Conservation (phyloP, 768 basidiomycete species). For the Rhizopogon salebrosus region DNA sequence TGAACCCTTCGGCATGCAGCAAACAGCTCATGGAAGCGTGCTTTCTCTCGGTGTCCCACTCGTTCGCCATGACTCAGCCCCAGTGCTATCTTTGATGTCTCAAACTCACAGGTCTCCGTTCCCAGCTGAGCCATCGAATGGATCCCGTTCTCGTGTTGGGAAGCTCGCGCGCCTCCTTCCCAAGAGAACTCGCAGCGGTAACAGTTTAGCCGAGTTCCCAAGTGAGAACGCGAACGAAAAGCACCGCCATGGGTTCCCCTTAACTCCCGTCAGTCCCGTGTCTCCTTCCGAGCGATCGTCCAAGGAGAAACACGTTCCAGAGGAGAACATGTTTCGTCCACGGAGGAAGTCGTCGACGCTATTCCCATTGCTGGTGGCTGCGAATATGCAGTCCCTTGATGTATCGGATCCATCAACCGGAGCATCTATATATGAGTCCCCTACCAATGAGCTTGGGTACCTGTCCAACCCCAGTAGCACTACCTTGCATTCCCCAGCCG, state of each 20-base stretch:
- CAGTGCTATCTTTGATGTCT: conserved; percentile 20
- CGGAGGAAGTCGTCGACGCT: conserved; percentile 30
- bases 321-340: conserved; percentile 30
- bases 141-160: conserved; percentile 7
- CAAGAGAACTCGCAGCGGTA: conserved; percentile 27
- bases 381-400: conserved; percentile 27
- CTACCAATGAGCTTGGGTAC: conserved; percentile 24
- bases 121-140: conserved; percentile 13
- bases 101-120: conserved; percentile 15
- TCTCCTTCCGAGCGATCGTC: conserved; percentile 14
- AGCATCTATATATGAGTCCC: conserved; percentile 22
- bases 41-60: conserved; percentile 12
- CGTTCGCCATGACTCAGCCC: neutral
- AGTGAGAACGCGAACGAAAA: conserved; percentile 19
- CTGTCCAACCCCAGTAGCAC: conserved; percentile 4
- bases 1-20: conserved; percentile 22
- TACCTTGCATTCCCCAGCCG: conserved; percentile 11
- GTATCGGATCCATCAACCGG: conserved; percentile 22
- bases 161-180: conserved; percentile 26
- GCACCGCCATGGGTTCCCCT: conserved; percentile 23
- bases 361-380: conserved; percentile 23
- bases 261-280: conserved; percentile 4
- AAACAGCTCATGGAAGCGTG: conserved; percentile 20
- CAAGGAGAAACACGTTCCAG: conserved; percentile 19
- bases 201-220: conserved; percentile 20